Evolutionary conservation across 371 early-diverging fungal species (phyloP).

Genomic region (Umbelopsis sp.): DNA sequence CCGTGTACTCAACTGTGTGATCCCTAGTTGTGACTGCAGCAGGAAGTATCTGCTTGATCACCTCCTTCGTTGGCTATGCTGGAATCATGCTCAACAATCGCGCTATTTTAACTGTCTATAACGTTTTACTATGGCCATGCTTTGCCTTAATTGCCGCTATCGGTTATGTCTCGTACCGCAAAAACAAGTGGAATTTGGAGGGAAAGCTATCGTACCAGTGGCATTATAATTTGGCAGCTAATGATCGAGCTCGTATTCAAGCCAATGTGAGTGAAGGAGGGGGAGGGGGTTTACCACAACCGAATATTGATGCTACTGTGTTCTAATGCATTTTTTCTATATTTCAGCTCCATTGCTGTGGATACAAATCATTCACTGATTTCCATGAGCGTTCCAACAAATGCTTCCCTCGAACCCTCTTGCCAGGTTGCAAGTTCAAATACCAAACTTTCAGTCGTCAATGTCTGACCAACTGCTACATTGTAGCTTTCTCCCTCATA

Average conservation of each 20-base stretch:
- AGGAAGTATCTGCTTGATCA: conserved; percentile 48
- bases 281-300: too few species aligned
- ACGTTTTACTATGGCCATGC: conserved; percentile 58
- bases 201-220: conserved; percentile 55
- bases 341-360: conserved; percentile 59
- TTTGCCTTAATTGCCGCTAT: conserved; percentile 58
- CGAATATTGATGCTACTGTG: too few species aligned
- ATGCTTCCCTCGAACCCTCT: conserved; percentile 61
- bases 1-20: neutral
- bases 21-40: conserved; percentile 50
- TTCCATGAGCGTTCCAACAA: conserved; percentile 59
- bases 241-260: conserved; percentile 46
- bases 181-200: conserved; percentile 42
- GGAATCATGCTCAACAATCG: conserved; percentile 63
- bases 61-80: conserved; percentile 53
- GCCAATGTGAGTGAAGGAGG: conserved; percentile 31
- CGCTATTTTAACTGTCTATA: conserved; percentile 47
- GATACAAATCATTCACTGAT: conserved; percentile 55
- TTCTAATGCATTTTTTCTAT: neutral
- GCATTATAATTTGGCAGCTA: conserved; percentile 44
- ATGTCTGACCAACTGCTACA: conserved; percentile 43
- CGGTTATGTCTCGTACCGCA: conserved; percentile 59
- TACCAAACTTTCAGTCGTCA: conserved; percentile 52
- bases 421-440: conserved; percentile 55
- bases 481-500: conserved; percentile 53